Evolutionary conservation across 371 early-diverging fungal species (phyloP), one percentile per base, ranked within the genome.

Genomic region (Umbelopsis sp.): DNA sequence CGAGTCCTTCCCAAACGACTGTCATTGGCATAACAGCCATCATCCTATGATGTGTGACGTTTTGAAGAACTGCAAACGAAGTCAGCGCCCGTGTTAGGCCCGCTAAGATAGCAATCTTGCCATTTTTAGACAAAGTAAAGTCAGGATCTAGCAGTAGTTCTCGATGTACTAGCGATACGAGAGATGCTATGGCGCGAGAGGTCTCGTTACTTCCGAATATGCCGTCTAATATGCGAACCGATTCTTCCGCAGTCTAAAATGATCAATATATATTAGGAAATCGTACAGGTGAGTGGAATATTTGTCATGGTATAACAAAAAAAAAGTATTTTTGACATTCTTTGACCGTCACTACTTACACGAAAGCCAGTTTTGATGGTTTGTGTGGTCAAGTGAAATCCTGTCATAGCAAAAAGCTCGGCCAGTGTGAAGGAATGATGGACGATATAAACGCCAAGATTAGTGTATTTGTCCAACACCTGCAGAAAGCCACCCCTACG

Each of bases 141-240:
- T 91, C 89, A 11, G 88, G 89, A 70, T 90, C 91, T n/a, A 85
- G 82, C 63, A 85, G 76, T 6, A 92, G 73, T 67, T 96, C 97
- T n/a, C 89, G 80, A 65, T 86, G 84, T 22, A 94, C 88, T 65
- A 96, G 75, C 29, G 88, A 84, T 44, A 96, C 84, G 51, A 96
- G 87, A 5, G 95, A 91, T 0, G 94, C 93, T 44, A 96, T 79
- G 0, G 94, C 95, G 35, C 90, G 86, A 20, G 95, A 95, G 0
- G 97, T 94, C 70, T 96, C 96, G 11, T 94, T 96, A 0, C 92
- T 89, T 12, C 97, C 97, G 79, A 96, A 96, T 3, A 97, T 76
- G 0, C 94, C 96, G 76, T 97, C 98, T 29, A 97, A 83, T n/a
- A 96, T 74, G 2, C 91, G 87, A 1, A 96, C 94, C 7, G 91